These are phyloP conservation scores for Lactifluus subvellereus DNA, from an alignment of 768 basidiomycete species.

Conservation along the genomic window DNA sequence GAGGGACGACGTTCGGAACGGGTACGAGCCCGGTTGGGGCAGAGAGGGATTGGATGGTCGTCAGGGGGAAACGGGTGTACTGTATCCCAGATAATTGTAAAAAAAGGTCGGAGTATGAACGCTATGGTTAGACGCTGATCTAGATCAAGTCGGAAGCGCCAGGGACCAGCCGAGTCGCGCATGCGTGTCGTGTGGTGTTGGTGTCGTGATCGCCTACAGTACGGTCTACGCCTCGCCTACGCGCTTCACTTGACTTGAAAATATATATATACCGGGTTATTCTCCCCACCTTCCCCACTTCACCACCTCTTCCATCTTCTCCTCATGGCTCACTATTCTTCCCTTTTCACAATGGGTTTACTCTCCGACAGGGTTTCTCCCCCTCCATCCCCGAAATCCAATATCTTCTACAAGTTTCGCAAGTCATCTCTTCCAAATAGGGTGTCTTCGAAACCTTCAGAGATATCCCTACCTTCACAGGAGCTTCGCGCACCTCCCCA, in stretches of 20 bases:
- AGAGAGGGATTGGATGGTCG: not conserved
- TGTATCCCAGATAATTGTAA: too few species aligned
- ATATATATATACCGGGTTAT: not conserved
- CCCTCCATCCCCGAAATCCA: slow-evolving; percentile 7
- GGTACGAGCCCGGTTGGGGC: too few species aligned
- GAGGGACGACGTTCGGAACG: too few species aligned
- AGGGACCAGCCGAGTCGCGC: too few species aligned
- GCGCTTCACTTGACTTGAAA: not conserved
- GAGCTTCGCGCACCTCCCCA: not conserved
- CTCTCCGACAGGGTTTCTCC: slow-evolving; percentile 22
- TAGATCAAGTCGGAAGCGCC: not conserved
- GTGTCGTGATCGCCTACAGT: too few species aligned
- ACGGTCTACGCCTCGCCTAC: too few species aligned
- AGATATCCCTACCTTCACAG: not conserved
- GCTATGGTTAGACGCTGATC: not conserved
- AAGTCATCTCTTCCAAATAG: slow-evolving; percentile 21
- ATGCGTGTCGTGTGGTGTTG: too few species aligned
- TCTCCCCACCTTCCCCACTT: not conserved
- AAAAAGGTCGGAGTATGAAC: not conserved
- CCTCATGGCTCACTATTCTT: slow-evolving; percentile 22
- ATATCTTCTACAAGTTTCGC: slow-evolving; percentile 20
- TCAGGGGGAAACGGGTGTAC: not conserved
- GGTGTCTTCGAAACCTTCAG: not conserved
- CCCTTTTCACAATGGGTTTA: slow-evolving; percentile 22
- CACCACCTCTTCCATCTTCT: not conserved